Evolutionary conservation across 257 asterid species (phyloP).

Genomic region (Nicotiana obtusifolia): DNA sequence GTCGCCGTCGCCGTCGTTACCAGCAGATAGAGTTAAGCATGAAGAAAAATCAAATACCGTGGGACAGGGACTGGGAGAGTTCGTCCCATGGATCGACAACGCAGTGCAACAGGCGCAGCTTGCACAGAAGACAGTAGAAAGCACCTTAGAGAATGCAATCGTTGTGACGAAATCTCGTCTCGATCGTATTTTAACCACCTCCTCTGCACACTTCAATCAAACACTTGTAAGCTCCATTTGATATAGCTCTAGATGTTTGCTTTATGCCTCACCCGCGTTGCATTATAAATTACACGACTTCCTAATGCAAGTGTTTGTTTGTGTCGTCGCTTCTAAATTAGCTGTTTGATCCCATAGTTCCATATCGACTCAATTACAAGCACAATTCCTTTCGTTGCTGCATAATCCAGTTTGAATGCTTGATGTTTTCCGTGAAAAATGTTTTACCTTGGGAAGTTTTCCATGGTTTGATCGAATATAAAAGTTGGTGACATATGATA

Average conservation of each 20-base stretch:
- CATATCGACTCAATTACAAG: neutral
- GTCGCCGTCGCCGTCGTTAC: slow-evolving; percentile 14
- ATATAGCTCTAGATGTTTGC: neutral
- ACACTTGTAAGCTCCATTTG: slow-evolving; percentile 44
- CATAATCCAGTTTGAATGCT: neutral
- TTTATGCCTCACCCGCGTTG: neutral
- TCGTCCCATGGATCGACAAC: slow-evolving; percentile 55
- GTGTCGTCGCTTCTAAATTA: neutral
- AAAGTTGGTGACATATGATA: neutral
- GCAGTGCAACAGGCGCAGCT: slow-evolving; percentile 65
- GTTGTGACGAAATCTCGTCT: slow-evolving; percentile 57
- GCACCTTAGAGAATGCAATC: slow-evolving; percentile 52
- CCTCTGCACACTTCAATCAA: slow-evolving; percentile 77
- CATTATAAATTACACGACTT: neutral
- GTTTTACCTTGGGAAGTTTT: neutral
- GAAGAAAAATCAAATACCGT: slow-evolving; percentile 20
- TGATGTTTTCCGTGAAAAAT: neutral
- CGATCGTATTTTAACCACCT: slow-evolving; percentile 68
- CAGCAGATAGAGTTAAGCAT: neutral
- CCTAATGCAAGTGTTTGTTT: neutral
- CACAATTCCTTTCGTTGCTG: neutral
- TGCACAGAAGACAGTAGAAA: slow-evolving; percentile 47
- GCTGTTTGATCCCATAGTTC: neutral
- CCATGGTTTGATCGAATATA: neutral
- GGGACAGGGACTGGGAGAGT: slow-evolving; percentile 1